Evolutionary conservation across 2,329 filamentous ascomycete species (phyloP), one percentile per base, ranked within the genome.

Genomic region (Pezicula neosporulosa): DNA sequence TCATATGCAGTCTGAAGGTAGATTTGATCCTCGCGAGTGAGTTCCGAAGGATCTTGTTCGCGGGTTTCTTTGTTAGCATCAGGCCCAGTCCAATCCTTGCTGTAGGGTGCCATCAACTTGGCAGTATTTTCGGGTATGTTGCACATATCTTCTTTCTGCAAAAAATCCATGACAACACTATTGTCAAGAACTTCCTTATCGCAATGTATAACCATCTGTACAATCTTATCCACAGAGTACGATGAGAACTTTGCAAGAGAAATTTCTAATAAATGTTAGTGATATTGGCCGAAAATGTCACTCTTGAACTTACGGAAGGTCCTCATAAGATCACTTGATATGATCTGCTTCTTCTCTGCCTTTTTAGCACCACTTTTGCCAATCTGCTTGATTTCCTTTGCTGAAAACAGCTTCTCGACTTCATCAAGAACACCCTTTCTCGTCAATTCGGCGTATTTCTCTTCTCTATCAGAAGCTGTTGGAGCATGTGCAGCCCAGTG

Each of bases 271-370:
- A n/a, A 12, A 8, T 13, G 21, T 65, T 56, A 66, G 57, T 33
- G 48, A 38, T 13, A 15, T 8, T 38, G 28, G 41, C 8, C 16
- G 39, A 35, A 51, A 16, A 33, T 16, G 33, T 2, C 35, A 24
- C 10, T 12, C 35, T n/a, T 24, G 41, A 49, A 70, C 80, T 72
- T 76, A 86, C 83, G 89, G 72, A 90, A 95, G 51, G 84, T 89
- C 72, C 93, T 93, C 64, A 89, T 88, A 65, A 97, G 76, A 70
- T 97, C 93, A 59, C 85, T 86, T 44, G 89, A 91, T 65, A 99
- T 96, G 69, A 99, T 85, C 70, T 97, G 91, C 75, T 97, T 97
- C 83, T 97, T 97, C 68, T 97, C 93, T 73, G 92, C 92, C 72
- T 90, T 90, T 61, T 83, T 82, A 21, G 73, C 69, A 50, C 72